Conservation (phyloP, 2,329 filamentous ascomycete species). For the Lecanosticta acicola region DNA sequence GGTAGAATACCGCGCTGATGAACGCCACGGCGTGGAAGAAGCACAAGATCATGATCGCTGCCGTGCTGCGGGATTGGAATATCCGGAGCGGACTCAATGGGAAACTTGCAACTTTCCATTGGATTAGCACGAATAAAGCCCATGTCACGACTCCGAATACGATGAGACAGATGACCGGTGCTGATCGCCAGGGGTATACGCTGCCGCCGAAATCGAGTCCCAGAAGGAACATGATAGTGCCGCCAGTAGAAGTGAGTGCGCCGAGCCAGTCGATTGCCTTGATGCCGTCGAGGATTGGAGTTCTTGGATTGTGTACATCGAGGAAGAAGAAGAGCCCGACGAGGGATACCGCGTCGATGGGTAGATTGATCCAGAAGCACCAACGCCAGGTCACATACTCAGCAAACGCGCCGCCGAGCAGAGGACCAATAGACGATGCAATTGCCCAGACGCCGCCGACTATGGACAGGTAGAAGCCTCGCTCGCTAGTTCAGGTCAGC, state of each 20-base stretch:
- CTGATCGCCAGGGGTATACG: constrained; percentile 48
- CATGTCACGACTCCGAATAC: constrained; percentile 47
- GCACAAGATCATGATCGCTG: constrained; percentile 49
- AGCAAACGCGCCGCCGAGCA: constrained; percentile 49
- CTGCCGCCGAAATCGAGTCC: constrained; percentile 51
- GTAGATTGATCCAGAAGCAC: constrained; percentile 53
- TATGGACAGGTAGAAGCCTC: constrained; percentile 44
- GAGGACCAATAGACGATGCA: constrained; percentile 48
- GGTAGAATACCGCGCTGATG: constrained; percentile 62
- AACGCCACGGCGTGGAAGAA: constrained; percentile 51
- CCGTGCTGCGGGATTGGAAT: constrained; percentile 53
- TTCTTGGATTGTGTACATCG: constrained; percentile 51
- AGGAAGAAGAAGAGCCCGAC: constrained; percentile 47
- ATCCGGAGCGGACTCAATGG: constrained; percentile 64
- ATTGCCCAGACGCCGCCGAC: constrained; percentile 52
- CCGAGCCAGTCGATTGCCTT: constrained; percentile 51
- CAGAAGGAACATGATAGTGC: constrained; percentile 49
- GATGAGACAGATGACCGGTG: constrained; percentile 51
- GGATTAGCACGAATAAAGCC: constrained; percentile 53
- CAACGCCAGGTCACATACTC: constrained; percentile 46
- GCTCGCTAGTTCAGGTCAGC: background rate
- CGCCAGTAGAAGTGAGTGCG: constrained; percentile 44
- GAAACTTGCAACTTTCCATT: constrained; percentile 57
- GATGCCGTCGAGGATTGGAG: constrained; percentile 43
- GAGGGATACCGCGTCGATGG: constrained; percentile 41